Percentiles rank a stretch among this genome's conserved stretches.
phyloP scores from a whole-genome alignment of 108 stramenopile species.

The Cyclotella atomus region DNA sequence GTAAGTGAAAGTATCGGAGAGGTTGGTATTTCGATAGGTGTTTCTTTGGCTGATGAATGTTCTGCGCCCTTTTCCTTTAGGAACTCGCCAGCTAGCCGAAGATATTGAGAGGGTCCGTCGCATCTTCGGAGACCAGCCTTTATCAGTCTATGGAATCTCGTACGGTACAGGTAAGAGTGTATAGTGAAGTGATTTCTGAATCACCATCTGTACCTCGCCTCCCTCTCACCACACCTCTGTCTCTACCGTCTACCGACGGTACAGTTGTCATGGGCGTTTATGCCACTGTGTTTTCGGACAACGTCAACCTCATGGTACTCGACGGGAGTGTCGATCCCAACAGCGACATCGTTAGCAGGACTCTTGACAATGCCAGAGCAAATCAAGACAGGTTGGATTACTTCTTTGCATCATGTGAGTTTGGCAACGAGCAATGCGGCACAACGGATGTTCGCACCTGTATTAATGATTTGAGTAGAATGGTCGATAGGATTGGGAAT shows the following conservation, averaged over 20 bases:
- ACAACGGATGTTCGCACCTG: background rate
- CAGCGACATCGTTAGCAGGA: slow-evolving; percentile 10
- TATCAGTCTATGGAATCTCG: slow-evolving; percentile 14
- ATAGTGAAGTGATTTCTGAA: no score
- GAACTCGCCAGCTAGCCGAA: slow-evolving; percentile 23
- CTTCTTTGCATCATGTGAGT: slow-evolving; percentile 21
- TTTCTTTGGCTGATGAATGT: no score
- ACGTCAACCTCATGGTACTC: slow-evolving; percentile 21
- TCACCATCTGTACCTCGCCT: no score
- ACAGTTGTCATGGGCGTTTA: slow-evolving; percentile 20
- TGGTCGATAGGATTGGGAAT: slow-evolving; percentile 9
- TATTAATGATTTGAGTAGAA: slow-evolving; percentile 5
- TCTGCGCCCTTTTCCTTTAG: no score
- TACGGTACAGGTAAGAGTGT: no score
- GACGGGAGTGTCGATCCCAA: slow-evolving; percentile 14
- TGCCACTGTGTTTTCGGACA: slow-evolving; percentile 11
- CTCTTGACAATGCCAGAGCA: background rate
- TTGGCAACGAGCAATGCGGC: background rate
- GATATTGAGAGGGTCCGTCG: slow-evolving; percentile 11
- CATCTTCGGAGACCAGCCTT: slow-evolving; percentile 16
- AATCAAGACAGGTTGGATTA: slow-evolving; percentile 11
- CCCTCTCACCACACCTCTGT: no score
- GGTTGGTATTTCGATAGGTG: no score
- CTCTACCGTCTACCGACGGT: no score
- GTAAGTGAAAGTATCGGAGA: no score